phyloP scores from a whole-genome alignment of 202 grass and related monocot genomes.

The Cymbopogon flexuosus region DNA sequence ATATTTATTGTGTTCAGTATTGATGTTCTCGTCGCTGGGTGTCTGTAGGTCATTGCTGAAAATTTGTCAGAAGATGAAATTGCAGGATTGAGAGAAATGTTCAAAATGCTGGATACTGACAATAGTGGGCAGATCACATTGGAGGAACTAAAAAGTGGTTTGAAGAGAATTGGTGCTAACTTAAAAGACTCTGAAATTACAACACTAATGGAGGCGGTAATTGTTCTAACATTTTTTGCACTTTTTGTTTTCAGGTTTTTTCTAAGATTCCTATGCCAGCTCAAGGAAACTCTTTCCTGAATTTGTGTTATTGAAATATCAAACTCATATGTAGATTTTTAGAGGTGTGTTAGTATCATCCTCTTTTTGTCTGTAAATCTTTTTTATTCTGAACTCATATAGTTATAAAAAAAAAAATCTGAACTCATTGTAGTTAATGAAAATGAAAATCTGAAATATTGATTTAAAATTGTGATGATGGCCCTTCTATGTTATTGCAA shows the following conservation, averaged over 20 bases:
- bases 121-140: constrained; percentile 96
- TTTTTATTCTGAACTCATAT: not conserved
- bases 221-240: constrained; percentile 31
- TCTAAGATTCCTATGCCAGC: constrained; percentile 12
- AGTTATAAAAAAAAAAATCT: not conserved
- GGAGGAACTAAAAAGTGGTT: constrained; percentile 82
- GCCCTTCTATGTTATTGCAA: constrained; percentile 2
- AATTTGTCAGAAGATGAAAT: constrained; percentile 93
- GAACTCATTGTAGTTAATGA: not conserved
- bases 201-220: constrained; percentile 86
- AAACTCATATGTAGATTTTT: constrained; percentile 17
- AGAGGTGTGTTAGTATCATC: constrained; percentile 1
- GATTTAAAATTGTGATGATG: not conserved
- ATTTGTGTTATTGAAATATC: constrained; percentile 12
- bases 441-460: not conserved
- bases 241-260: not conserved
- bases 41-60: constrained; percentile 84
- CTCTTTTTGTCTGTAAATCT: not conserved
- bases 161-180: constrained; percentile 85
- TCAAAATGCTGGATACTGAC: constrained; percentile 94
- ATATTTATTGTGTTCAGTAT: constrained; percentile 3
- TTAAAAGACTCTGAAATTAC: constrained; percentile 92
- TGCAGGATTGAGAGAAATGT: constrained; percentile 93
- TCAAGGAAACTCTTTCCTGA: constrained; percentile 23
- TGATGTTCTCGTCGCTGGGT: constrained; percentile 27